Conservation (phyloP, 306 rosid species). For the Vigna reflexopilosa region DNA sequence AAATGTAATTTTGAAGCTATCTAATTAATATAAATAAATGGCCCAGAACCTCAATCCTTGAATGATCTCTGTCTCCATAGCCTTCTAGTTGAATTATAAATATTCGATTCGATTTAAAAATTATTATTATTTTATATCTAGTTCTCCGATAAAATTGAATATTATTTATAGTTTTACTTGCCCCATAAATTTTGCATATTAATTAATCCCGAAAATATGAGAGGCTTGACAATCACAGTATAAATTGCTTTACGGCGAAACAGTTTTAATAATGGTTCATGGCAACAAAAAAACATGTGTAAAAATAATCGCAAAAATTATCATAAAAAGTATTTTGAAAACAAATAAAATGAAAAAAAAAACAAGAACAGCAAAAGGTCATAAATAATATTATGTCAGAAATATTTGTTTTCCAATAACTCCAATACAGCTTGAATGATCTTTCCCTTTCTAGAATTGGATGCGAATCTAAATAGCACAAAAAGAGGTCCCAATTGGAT, state of each 20-base stretch:
- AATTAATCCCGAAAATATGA: no score
- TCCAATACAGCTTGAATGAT: conserved; percentile 26
- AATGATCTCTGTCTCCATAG: not conserved
- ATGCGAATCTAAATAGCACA: conserved; percentile 51
- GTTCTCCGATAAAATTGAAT: not conserved
- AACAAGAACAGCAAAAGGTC: not conserved
- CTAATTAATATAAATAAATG: not conserved
- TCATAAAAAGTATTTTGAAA: not conserved
- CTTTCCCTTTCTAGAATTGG: conserved; percentile 61
- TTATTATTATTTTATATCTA: not conserved
- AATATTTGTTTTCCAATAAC: not conserved
- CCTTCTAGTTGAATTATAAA: not conserved
- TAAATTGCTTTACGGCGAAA: not conserved
- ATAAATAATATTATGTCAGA: not conserved
- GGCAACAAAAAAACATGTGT: not conserved
- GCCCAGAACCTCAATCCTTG: not conserved
- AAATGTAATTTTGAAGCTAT: not conserved
- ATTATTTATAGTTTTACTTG: not conserved
- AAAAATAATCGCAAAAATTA: not conserved
- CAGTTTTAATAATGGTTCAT: not conserved
- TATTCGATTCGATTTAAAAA: not conserved
- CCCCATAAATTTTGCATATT: not conserved
- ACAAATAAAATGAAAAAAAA: not conserved
- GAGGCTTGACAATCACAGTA: not conserved
- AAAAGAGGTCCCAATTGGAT: conserved; percentile 72